phyloP scores from a whole-genome alignment of 805 yeast genomes.

The Metschnikowia noctiluminum region DNA sequence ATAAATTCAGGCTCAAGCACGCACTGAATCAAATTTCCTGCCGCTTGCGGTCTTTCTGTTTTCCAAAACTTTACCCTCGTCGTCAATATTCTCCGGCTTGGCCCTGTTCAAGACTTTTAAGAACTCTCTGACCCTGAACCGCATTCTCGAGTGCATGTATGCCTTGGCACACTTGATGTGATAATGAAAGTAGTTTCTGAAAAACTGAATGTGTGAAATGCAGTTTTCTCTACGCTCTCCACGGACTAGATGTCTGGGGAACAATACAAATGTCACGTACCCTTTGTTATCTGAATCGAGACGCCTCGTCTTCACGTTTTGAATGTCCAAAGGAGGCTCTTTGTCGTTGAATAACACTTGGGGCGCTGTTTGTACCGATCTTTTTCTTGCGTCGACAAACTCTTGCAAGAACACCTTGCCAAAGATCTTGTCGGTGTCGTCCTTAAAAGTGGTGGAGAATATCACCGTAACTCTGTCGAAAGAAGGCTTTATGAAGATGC shows the following conservation, averaged over 20 bases:
- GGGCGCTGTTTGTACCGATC: slow-evolving; percentile 96
- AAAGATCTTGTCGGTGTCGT: slow-evolving; percentile 91
- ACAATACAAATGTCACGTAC: slow-evolving; percentile 66
- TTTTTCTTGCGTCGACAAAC: slow-evolving; percentile 92
- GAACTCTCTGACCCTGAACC: slow-evolving; percentile 90
- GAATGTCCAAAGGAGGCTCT: slow-evolving; percentile 87
- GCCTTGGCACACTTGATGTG: slow-evolving; percentile 99
- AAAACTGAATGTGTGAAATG: slow-evolving; percentile 85
- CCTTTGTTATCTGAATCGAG: slow-evolving; percentile 45
- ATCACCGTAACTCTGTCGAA: slow-evolving; percentile 96
- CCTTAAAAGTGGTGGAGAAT: slow-evolving; percentile 90
- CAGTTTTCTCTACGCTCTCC: slow-evolving; percentile 76
- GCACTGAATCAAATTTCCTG: slow-evolving; percentile 50
- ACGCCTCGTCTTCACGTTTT: slow-evolving; percentile 38
- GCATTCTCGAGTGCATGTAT: slow-evolving; percentile 97
- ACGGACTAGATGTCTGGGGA: slow-evolving; percentile 71
- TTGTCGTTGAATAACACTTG: slow-evolving; percentile 88
- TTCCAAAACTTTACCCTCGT: slow-evolving; percentile 47
- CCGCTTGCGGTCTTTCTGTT: slow-evolving; percentile 71
- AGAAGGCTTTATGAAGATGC: slow-evolving; percentile 85
- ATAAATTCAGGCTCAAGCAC: slow-evolving; percentile 6
- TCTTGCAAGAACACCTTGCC: slow-evolving; percentile 90
- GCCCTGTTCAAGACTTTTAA: slow-evolving; percentile 95
- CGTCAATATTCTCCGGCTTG: slow-evolving; percentile 84
- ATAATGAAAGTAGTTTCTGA: slow-evolving; percentile 96